Conservation (phyloP, 2,329 filamentous ascomycete species). For the Didymella pomorum region DNA sequence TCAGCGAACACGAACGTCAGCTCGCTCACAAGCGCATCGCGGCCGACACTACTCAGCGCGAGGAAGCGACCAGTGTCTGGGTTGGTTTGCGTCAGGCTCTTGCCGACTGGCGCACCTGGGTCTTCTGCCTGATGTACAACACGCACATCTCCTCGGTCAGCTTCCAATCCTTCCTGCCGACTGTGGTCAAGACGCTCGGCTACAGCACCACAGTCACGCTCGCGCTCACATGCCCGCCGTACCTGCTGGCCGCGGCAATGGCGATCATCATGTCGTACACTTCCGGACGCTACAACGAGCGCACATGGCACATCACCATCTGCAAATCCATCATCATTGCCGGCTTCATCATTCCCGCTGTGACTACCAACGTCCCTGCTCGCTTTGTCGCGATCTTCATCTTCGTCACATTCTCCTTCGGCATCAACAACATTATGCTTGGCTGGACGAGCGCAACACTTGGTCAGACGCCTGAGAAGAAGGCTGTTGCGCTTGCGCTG, state of each 20-base stretch:
- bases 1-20: constrained; percentile 52
- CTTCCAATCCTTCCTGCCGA: constrained; percentile 46
- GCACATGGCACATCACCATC: constrained; percentile 60
- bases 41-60: constrained; percentile 59
- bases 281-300: constrained; percentile 59
- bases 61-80: constrained; percentile 38
- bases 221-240: constrained; percentile 57
- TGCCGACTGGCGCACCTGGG: constrained; percentile 39
- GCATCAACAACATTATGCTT: constrained; percentile 43
- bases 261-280: constrained; percentile 60
- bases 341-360: constrained; percentile 52
- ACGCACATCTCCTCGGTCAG: constrained; percentile 39
- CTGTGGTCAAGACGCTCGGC: constrained; percentile 49
- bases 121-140: constrained; percentile 46
- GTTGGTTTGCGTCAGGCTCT: constrained; percentile 40
- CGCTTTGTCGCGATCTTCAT: constrained; percentile 44
- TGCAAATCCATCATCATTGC: constrained; percentile 53
- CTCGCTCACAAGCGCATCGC: constrained; percentile 48
- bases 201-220: constrained; percentile 49
- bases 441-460: constrained; percentile 41
- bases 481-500: constrained; percentile 42
- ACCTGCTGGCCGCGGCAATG: constrained; percentile 55
- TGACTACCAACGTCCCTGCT: constrained; percentile 36
- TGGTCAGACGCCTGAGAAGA: constrained; percentile 41
- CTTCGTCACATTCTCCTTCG: constrained; percentile 41